Evolutionary conservation across 78 protist genomes (phyloP).

Genomic region (Guillardia theta): DNA sequence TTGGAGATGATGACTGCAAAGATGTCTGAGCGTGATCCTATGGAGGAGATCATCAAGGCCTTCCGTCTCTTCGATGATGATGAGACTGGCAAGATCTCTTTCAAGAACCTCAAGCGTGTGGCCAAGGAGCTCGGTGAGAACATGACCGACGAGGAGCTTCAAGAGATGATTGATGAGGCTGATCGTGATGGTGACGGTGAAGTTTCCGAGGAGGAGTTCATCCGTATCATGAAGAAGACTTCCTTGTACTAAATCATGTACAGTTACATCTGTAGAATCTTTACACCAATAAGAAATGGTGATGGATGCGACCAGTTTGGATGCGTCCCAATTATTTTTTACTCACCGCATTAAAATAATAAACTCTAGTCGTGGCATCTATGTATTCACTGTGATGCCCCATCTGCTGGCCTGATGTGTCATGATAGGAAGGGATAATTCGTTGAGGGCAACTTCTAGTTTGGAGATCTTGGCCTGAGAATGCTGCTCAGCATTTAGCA

Average conservation of each 20-base stretch:
- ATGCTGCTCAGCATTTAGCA: too few relatives aligned
- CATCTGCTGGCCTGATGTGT: too few relatives aligned
- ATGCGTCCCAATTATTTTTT: too few relatives aligned
- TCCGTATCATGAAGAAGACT: conserved; percentile 87
- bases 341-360: too few relatives aligned
- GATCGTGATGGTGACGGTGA: conserved; percentile 89
- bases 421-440: too few relatives aligned
- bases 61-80: conserved; percentile 90
- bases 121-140: conserved; percentile 91
- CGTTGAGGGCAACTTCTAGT: too few relatives aligned
- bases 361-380: too few relatives aligned
- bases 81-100: conserved; percentile 77
- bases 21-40: conserved; percentile 81
- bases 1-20: conserved; percentile 88
- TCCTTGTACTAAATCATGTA: neutral
- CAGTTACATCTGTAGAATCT: too few relatives aligned
- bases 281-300: too few relatives aligned
- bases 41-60: conserved; percentile 87
- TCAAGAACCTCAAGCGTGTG: conserved; percentile 85
- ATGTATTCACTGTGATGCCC: too few relatives aligned
- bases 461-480: too few relatives aligned
- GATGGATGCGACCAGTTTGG: too few relatives aligned
- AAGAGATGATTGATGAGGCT: conserved; percentile 92
- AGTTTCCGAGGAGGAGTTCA: conserved; percentile 83
- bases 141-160: conserved; percentile 76